Conservation (phyloP, 345 rosid species). For the Lepidium didymum region DNA sequence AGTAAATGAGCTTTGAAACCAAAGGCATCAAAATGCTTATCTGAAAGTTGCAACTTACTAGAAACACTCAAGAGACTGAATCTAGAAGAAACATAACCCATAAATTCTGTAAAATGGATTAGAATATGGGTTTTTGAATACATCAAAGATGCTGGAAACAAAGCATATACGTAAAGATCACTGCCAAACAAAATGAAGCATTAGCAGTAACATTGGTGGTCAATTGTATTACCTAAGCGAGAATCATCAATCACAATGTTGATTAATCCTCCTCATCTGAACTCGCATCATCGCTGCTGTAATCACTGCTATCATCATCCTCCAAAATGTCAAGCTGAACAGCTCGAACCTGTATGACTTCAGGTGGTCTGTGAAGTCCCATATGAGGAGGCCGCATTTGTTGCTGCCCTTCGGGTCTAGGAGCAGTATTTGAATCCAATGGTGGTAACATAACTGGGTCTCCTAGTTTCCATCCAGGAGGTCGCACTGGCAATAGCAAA, state of each 20-base stretch:
- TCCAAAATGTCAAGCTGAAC: constrained; percentile 80
- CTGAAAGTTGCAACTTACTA: not conserved
- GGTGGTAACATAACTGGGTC: constrained; percentile 74
- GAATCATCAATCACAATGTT: not conserved
- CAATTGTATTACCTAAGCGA: not conserved
- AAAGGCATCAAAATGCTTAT: not conserved
- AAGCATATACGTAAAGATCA: not conserved
- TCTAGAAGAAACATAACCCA: not conserved
- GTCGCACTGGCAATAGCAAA: constrained; percentile 64
- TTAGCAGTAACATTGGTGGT: constrained; percentile 1
- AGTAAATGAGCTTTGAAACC: not conserved
- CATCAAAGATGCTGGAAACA: not conserved
- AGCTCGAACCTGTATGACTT: constrained; percentile 68
- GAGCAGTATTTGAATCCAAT: constrained; percentile 46
- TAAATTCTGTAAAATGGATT: not conserved
- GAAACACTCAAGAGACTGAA: not conserved
- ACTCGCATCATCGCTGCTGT: constrained; percentile 38
- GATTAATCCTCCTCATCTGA: constrained; percentile 35
- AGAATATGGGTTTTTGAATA: not conserved
- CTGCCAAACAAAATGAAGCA: not conserved
- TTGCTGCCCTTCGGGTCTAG: constrained; percentile 42
- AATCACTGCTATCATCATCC: constrained; percentile 70
- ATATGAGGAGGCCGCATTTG: constrained; percentile 34
- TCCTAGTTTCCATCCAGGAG: constrained; percentile 96
- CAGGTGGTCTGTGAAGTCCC: constrained; percentile 59